Percentiles rank a stretch among this genome's conserved stretches.
Evolutionary conservation across 2,329 filamentous ascomycete species (phyloP).

Genomic region (Emmonsiellopsis sp.): DNA sequence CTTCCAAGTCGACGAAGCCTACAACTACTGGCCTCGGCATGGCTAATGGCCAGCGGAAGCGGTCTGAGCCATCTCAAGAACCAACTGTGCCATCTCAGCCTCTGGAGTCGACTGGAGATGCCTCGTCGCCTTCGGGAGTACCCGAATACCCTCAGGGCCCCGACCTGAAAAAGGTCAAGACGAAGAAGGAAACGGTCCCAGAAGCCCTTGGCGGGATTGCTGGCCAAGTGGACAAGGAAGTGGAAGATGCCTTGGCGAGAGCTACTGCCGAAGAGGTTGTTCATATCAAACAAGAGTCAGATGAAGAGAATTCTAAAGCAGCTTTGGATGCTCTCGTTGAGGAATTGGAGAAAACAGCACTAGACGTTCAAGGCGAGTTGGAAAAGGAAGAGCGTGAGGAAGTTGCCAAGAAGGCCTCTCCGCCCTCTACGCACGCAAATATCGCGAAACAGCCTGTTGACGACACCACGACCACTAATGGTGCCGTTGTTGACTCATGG

Average conservation of each 20-base stretch:
- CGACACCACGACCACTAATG: conserved; percentile 1
- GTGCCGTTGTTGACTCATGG: conserved; percentile 11
- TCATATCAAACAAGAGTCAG: conserved; percentile 20
- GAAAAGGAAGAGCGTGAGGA: conserved; percentile 46
- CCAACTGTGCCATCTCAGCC: neutral
- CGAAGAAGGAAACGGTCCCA: conserved; percentile 56
- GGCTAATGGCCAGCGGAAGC: neutral
- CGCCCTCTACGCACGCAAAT: conserved; percentile 4
- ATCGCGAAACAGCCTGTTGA: conserved; percentile 49
- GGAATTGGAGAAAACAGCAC: conserved; percentile 31
- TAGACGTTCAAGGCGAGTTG: conserved; percentile 38
- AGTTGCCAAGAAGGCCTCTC: conserved; percentile 45
- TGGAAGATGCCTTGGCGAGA: conserved; percentile 56
- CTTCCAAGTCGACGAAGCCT: conserved; percentile 7
- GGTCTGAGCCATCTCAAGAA: neutral
- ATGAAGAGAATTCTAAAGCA: conserved; percentile 27
- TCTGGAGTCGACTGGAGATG: neutral
- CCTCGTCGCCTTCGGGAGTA: conserved; percentile 2
- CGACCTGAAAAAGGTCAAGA: neutral
- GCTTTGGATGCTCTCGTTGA: conserved; percentile 24
- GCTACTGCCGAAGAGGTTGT: conserved; percentile 45
- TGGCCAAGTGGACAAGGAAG: conserved; percentile 48
- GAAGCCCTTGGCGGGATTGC: conserved; percentile 61
- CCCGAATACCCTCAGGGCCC: neutral
- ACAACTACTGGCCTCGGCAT: neutral